Evolutionary conservation across 495 filamentous ascomycete species (phyloP), one percentile per base, ranked within the genome.

Genomic region (Darksidea phi): DNA sequence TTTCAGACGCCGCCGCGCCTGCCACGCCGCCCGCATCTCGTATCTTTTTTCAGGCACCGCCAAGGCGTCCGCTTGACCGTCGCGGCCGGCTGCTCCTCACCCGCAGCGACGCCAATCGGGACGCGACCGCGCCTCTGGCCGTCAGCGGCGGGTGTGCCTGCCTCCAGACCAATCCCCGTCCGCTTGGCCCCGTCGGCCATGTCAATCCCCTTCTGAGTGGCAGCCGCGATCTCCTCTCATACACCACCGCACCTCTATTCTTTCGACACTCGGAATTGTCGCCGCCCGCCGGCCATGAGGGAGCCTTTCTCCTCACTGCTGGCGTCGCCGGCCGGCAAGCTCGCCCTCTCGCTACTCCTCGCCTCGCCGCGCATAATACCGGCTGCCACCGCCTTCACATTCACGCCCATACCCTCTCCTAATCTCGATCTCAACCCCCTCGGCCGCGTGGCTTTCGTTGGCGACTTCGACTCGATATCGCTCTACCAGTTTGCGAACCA

Each of bases 381-480:
- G 51, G 71, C 78, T 66, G 76, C 81, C 43, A 72, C 72, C 65
- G 91, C 87, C 15, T 76, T 95, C 69, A 82, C 78, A 28, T 91
- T 93, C 72, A 83, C 80, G 41, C 74, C 89, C 0, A 80, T 88
- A 36, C 84, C 91, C 1, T 75, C 86, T 38, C 84, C 91, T 48
- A 85, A 92, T 60, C 80, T 99, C 73, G 87, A 96, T 71, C 82
- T 97, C 42, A 79, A 78, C n/a, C 72, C 85, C 54, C 79, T 97
- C 48, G 94, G 95, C 54, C 84, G 86, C 61, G 85, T 97, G 53
- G 91, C 88, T 38, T 79, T 98, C 54, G 90, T 86, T 11, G 94
- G 94, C 60, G 86, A 97, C 74, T 99, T 97, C 71, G 82, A 87
- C 70, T 86, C 90, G 37, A 88, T 97, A 51, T 96, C 95, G 28